Evolutionary conservation across 2,329 filamentous ascomycete species (phyloP), one percentile per base, ranked within the genome.

Genomic region (Ophiognomonia clavigignenti-juglandacearum): DNA sequence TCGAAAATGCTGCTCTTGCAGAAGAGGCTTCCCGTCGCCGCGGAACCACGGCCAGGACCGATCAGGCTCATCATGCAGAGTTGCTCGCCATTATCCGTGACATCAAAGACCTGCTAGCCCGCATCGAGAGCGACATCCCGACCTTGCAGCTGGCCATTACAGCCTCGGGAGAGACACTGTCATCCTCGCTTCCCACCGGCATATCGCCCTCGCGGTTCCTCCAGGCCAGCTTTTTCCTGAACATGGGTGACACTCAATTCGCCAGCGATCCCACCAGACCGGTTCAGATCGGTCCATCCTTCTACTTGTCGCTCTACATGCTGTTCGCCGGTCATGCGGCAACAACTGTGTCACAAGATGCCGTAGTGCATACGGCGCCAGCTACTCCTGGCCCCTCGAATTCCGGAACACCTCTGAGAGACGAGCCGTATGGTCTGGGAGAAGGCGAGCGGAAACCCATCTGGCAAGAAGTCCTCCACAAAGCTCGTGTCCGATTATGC

Each of bases 401-500:
- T 9, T 44, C 47, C 37, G 57, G 31, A 24, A 42, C 45, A 7
- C 36, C n/a, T 13, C 53, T 56, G 66, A 81, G 66, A 65, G 80
- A 62, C 1, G 61, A 62, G 29, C 64, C 66, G 0, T 74, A 74
- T 39, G 72, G 71, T 0, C 37, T 73, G 8, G 68, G 64, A 67
- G 78, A 57, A 57, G 83, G 55, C 61, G 86, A 68, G 66, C 83
- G 68, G 72, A 78, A 73, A 54, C 74, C 89, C 0, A 86, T 91
- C 1, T 97, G 93, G 93, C 93, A 97, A 62, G 92, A 98, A 63
- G 90, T 95, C 34, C 84, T 96, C 51, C 91, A 97, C 69, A 98
- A 97, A 64, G 88, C 90, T 16, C 80, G 83, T 32, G 82, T 96
- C 11, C 88, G 90, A 48, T 72, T 98, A 10, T 77, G 86, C 57